Conservation (phyloP, 2,329 filamentous ascomycete genomes). For the Colletotrichum gigasporum region DNA sequence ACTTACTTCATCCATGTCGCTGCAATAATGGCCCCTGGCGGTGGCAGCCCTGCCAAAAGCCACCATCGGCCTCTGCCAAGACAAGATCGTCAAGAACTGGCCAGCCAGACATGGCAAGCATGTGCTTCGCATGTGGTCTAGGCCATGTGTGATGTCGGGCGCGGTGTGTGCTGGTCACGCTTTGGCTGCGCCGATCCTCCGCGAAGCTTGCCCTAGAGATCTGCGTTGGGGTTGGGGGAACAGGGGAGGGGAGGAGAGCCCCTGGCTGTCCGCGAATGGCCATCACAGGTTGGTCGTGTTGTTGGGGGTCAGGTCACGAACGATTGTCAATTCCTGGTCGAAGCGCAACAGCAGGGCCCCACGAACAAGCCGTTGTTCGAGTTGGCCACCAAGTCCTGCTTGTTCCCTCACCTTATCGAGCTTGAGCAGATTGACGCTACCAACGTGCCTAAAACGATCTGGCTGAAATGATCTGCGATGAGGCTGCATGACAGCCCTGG, state of each 20-base stretch:
- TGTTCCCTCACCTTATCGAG: not conserved
- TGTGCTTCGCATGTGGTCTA: slow-evolving; percentile 21
- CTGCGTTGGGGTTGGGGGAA: not conserved
- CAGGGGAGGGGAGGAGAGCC: not conserved
- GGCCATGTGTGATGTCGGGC: not conserved
- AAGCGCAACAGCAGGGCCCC: not conserved
- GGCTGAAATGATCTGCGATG: slow-evolving; percentile 1
- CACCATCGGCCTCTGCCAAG: not conserved
- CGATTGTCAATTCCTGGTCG: not conserved
- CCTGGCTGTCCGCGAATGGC: slow-evolving; percentile 3
- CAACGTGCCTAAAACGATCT: not conserved
- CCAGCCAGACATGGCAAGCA: slow-evolving; percentile 3
- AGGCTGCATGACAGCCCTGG: not conserved
- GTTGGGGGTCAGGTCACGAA: not conserved
- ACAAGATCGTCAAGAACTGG: not conserved
- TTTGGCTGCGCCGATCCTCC: slow-evolving; percentile 17
- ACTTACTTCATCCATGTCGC: not conserved
- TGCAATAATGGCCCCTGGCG: not conserved
- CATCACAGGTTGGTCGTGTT: not conserved
- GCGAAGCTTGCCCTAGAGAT: slow-evolving; percentile 20
- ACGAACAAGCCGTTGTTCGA: not conserved
- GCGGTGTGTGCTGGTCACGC: not conserved
- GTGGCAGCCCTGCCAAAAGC: not conserved
- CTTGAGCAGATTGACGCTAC: not conserved
- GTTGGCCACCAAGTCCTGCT: not conserved